phyloP scores from a whole-genome alignment of 768 basidiomycete species.

The Paxillus involutus region DNA sequence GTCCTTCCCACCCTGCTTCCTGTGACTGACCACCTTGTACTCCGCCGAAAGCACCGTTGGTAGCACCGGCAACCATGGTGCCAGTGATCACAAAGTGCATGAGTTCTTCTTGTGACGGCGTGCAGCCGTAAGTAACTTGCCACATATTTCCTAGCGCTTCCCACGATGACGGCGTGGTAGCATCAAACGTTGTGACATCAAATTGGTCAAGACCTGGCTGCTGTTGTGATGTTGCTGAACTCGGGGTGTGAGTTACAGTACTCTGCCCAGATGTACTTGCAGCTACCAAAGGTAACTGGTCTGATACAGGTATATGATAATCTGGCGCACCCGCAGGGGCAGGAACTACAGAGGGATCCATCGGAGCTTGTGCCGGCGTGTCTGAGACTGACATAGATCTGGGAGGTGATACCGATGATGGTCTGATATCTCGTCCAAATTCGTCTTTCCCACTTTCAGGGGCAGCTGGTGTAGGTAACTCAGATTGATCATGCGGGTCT shows the following conservation, averaged over 20 bases:
- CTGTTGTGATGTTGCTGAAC: constrained; percentile 39
- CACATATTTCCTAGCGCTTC: constrained; percentile 79
- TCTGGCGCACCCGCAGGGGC: constrained; percentile 44
- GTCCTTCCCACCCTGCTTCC: constrained; percentile 24
- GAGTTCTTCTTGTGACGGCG: constrained; percentile 73
- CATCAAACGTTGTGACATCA: constrained; percentile 72
- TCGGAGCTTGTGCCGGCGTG: constrained; percentile 28
- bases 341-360: constrained; percentile 40
- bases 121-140: constrained; percentile 63
- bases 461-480: constrained; percentile 21
- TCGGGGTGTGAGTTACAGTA: constrained; percentile 29
- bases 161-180: constrained; percentile 74
- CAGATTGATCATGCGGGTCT: constrained; percentile 27
- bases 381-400: constrained; percentile 26
- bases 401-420: constrained; percentile 41
- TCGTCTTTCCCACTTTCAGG: constrained; percentile 67
- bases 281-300: constrained; percentile 45
- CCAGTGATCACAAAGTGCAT: constrained; percentile 67
- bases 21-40: constrained; percentile 25
- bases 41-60: constrained; percentile 14
- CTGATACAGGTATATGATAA: constrained; percentile 47
- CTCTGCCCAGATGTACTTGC: constrained; percentile 56
- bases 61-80: constrained; percentile 19
- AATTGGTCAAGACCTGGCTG: constrained; percentile 62
- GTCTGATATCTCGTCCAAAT: constrained; percentile 80